Percentiles rank a stretch among this genome's conserved stretches.
phyloP scores from a whole-genome alignment of 331 rosid genomes.

The Prunus yedoensis region DNA sequence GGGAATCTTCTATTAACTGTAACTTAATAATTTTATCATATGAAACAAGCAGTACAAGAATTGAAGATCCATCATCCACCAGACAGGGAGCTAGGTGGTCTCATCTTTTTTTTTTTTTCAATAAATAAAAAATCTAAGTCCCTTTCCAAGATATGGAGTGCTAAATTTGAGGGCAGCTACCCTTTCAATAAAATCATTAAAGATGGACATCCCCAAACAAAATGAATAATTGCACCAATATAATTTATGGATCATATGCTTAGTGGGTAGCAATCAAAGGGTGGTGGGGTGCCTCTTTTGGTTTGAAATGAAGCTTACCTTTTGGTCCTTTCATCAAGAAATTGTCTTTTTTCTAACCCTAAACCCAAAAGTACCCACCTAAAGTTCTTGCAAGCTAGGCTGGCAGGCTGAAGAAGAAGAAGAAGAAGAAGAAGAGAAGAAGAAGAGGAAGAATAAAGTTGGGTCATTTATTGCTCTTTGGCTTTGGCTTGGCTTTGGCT shows the following conservation, averaged over 20 bases:
- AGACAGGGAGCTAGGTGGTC: too few relatives aligned
- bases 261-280: constrained; percentile 51
- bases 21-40: too few relatives aligned
- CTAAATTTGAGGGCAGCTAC: constrained; percentile 30
- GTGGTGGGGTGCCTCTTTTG: constrained; percentile 53
- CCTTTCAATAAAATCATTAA: constrained; percentile 29
- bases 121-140: neutral
- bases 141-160: constrained; percentile 38
- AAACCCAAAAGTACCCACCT: constrained; percentile 41
- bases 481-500: too few relatives aligned
- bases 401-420: constrained; percentile 59
- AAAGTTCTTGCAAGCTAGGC: constrained; percentile 53
- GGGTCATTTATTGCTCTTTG: constrained; percentile 31
- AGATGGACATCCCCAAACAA: constrained; percentile 30
- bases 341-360: constrained; percentile 26
- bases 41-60: too few relatives aligned
- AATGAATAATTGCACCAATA: constrained; percentile 59
- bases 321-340: constrained; percentile 45
- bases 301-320: constrained; percentile 53
- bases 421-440: constrained; percentile 4
- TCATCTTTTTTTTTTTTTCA: neutral
- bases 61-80: too few relatives aligned
- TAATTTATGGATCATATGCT: constrained; percentile 46
- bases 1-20: too few relatives aligned
- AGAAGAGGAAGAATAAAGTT: constrained; percentile 25